Conservation (phyloP, 2,329 filamentous ascomycete genomes). For the Aspergillus sp. region DNA sequence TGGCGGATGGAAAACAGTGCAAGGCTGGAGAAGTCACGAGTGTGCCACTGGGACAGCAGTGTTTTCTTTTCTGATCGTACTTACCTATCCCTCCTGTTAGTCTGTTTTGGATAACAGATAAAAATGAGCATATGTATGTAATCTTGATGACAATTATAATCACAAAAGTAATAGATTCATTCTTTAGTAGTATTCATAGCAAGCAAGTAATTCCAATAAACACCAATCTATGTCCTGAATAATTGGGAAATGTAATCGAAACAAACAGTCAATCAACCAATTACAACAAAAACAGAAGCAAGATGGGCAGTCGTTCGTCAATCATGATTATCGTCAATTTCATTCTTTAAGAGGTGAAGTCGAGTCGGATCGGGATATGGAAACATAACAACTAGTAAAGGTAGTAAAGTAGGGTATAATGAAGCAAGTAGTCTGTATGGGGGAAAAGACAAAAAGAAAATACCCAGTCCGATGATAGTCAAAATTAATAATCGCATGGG, state of each 20-base stretch:
- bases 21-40: slow-evolving; percentile 60
- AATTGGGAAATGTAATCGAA: not conserved
- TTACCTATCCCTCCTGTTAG: not conserved
- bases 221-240: too few species aligned
- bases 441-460: not conserved
- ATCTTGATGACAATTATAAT: too few species aligned
- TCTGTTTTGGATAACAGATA: not conserved
- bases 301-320: not conserved
- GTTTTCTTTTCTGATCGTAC: slow-evolving; percentile 60
- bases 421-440: not conserved
- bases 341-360: too few species aligned
- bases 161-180: too few species aligned
- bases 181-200: too few species aligned
- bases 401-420: not conserved
- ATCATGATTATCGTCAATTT: not conserved
- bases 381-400: not conserved
- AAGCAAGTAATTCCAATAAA: too few species aligned
- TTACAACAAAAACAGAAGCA: not conserved
- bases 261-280: not conserved
- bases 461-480: not conserved
- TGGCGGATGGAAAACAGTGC: slow-evolving; percentile 68
- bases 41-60: slow-evolving; percentile 67
- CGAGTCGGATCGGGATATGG: not conserved
- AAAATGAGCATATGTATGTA: not conserved
- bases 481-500: too few species aligned